Evolutionary conservation across 345 rosid species (phyloP).

Genomic region (Gossypium rotundifolium): DNA sequence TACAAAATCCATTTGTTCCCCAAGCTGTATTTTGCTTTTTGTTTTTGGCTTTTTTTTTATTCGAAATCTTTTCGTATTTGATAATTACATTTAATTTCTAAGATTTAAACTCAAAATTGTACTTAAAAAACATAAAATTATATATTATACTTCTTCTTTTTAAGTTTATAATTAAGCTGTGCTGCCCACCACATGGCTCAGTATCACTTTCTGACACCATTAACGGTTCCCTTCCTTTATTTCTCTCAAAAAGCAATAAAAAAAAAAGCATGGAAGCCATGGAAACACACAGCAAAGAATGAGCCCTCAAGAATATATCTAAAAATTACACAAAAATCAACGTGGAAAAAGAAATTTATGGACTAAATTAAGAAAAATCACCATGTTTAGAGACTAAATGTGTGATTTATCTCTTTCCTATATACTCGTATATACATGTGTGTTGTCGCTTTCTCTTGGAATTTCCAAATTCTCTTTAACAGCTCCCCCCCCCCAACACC

Average conservation of each 20-base stretch:
- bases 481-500: too few relatives aligned
- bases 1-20: constrained; percentile 78
- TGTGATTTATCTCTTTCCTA: too few relatives aligned
- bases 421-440: too few relatives aligned
- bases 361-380: too few relatives aligned
- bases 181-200: constrained; percentile 10
- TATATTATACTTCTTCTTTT: not conserved
- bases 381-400: too few relatives aligned
- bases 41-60: too few relatives aligned
- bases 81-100: too few relatives aligned
- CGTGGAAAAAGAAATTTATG: too few relatives aligned
- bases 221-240: not conserved
- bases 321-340: too few relatives aligned
- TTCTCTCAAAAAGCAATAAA: not conserved
- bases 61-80: too few relatives aligned
- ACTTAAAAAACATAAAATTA: too few relatives aligned
- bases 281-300: not conserved
- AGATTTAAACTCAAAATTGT: too few relatives aligned
- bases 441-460: not conserved
- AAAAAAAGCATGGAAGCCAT: not conserved
- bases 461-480: not conserved
- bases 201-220: not conserved
- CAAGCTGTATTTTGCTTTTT: not conserved
- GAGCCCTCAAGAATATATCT: not conserved
- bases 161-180: constrained; percentile 1